phyloP scores from a whole-genome alignment of 129 eudicot species.

The Gnaphalium uliginosum region DNA sequence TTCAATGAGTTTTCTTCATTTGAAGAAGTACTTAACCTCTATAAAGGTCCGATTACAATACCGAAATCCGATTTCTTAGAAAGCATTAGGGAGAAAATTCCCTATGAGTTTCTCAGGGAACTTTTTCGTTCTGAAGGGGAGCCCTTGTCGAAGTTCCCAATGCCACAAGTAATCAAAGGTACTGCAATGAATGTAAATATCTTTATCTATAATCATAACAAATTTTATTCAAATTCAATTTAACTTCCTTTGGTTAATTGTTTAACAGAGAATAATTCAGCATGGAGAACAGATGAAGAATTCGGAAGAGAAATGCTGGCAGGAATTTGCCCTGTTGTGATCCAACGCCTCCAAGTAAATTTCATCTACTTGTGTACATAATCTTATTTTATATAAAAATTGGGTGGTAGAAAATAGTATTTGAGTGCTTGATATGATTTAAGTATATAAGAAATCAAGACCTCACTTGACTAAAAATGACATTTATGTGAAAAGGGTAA shows the following conservation, averaged over 20 bases:
- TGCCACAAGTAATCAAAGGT: slow-evolving; percentile 84
- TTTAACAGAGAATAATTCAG: slow-evolving; percentile 45
- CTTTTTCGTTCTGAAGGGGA: slow-evolving; percentile 68
- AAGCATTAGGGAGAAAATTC: slow-evolving; percentile 45
- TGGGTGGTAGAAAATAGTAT: background rate
- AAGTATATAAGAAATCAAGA: too few relatives aligned
- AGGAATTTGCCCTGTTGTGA: slow-evolving; percentile 67
- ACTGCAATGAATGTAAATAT: background rate
- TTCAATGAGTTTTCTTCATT: slow-evolving; percentile 67
- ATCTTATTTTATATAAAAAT: background rate
- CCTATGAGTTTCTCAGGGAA: slow-evolving; percentile 60
- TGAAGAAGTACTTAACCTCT: slow-evolving; percentile 60
- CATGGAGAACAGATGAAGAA: slow-evolving; percentile 78
- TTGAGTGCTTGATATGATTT: background rate
- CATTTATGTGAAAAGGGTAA: background rate
- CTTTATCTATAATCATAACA: background rate
- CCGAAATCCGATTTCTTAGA: slow-evolving; percentile 44
- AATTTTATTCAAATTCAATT: too few relatives aligned
- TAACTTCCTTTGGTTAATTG: slow-evolving; percentile 6
- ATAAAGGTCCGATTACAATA: slow-evolving; percentile 49
- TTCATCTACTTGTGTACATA: background rate
- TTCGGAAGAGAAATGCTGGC: slow-evolving; percentile 78
- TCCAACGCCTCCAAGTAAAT: slow-evolving; percentile 64
- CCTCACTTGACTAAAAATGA: background rate
- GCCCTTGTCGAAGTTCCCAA: slow-evolving; percentile 56